Evolutionary conservation across 345 rosid genomes (phyloP).

Genomic region (Eucalyptus cladocalyx): DNA sequence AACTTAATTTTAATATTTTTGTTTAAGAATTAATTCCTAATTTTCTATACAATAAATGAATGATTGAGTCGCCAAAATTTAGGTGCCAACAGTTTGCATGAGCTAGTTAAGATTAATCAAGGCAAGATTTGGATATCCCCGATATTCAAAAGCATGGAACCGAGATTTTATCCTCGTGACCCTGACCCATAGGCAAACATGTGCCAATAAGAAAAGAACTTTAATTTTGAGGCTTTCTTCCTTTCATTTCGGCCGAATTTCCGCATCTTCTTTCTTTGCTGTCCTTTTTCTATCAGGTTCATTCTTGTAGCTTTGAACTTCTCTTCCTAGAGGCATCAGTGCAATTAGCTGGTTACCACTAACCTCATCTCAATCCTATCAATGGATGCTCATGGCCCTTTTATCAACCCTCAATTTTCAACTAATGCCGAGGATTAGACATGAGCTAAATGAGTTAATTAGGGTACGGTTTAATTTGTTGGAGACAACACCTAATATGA

Average conservation of each 20-base stretch:
- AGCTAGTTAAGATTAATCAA: neutral
- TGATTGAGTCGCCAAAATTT: neutral
- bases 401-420: neutral
- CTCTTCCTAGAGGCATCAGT: neutral
- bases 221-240: neutral
- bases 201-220: neutral
- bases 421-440: neutral
- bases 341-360: neutral
- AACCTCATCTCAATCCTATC: neutral
- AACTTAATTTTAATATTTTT: too few relatives aligned
- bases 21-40: neutral
- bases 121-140: neutral
- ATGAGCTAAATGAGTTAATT: neutral
- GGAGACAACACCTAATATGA: neutral
- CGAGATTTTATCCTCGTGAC: neutral
- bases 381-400: neutral
- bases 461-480: neutral
- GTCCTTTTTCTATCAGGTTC: neutral
- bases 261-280: neutral
- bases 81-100: neutral
- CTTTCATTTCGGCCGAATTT: neutral
- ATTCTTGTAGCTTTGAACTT: neutral
- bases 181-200: neutral
- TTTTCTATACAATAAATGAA: too few relatives aligned
- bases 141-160: neutral